These are phyloP conservation scores for Leccinum variicolor DNA, from an alignment of 768 basidiomycete species.

Conservation along the genomic window DNA sequence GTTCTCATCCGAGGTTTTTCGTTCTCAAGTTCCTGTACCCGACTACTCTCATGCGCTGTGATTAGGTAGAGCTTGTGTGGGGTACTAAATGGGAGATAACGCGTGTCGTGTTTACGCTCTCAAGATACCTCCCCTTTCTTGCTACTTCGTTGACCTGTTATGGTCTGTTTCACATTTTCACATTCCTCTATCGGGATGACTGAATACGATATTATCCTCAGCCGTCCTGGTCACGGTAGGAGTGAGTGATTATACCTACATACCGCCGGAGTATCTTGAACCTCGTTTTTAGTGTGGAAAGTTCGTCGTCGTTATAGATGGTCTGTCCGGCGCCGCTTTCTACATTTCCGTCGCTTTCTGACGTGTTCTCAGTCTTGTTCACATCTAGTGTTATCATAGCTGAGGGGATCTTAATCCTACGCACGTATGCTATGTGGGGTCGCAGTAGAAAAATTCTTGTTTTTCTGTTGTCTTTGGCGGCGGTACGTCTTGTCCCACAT, in stretches of 20 bases:
- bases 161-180: constrained; percentile 5
- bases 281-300: constrained; percentile 14
- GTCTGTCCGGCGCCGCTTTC: not conserved
- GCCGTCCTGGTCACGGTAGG: constrained; percentile 1
- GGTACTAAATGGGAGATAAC: constrained; percentile 21
- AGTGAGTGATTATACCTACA: constrained; percentile 2
- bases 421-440: constrained; percentile 26
- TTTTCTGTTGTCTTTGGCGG: constrained; percentile 19
- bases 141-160: constrained; percentile 16
- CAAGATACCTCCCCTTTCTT: constrained; percentile 28
- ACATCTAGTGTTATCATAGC: constrained; percentile 13
- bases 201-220: constrained; percentile 1
- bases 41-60: not conserved
- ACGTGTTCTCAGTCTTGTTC: constrained; percentile 13
- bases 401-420: constrained; percentile 23
- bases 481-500: constrained; percentile 4
- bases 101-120: constrained; percentile 23
- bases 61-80: constrained; percentile 24
- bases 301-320: constrained; percentile 18
- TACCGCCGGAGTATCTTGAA: not conserved
- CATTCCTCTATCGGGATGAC: not conserved
- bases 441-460: constrained; percentile 13
- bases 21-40: not conserved
- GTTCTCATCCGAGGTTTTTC: constrained; percentile 18
- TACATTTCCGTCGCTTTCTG: not conserved